phyloP scores from a whole-genome alignment of 306 rosid species.

The Begonia fuchsioides region DNA sequence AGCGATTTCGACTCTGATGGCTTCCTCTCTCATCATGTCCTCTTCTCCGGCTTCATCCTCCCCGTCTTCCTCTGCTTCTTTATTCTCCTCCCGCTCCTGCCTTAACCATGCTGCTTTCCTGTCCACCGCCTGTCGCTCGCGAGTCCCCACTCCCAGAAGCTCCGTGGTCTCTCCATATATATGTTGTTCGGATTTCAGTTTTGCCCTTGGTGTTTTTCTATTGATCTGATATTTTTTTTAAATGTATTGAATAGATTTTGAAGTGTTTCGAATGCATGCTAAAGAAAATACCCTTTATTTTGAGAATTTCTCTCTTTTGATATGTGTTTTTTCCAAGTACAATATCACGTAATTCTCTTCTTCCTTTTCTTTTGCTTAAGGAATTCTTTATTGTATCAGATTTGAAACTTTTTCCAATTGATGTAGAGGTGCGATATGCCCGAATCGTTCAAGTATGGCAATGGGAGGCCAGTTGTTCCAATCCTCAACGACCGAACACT shows the following conservation, averaged over 20 bases:
- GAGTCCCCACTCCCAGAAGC: slow-evolving; percentile 10
- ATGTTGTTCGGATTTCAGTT: too few relatives aligned
- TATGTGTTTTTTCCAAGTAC: too few relatives aligned
- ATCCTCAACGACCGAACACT: slow-evolving; percentile 50
- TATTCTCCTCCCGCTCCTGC: slow-evolving; percentile 16
- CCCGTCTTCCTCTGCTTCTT: slow-evolving; percentile 5
- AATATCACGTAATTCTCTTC: too few relatives aligned
- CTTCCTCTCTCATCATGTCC: slow-evolving; percentile 46
- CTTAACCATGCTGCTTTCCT: slow-evolving; percentile 11
- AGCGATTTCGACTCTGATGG: slow-evolving; percentile 6
- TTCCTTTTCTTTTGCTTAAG: too few relatives aligned
- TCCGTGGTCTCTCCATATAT: slow-evolving; percentile 20
- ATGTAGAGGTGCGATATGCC: slow-evolving; percentile 53
- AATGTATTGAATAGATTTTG: too few relatives aligned
- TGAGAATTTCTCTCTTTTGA: too few relatives aligned
- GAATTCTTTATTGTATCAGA: too few relatives aligned
- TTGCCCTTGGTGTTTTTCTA: too few relatives aligned
- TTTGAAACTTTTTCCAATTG: too few relatives aligned
- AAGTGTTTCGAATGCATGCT: too few relatives aligned
- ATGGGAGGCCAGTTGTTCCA: slow-evolving; percentile 66
- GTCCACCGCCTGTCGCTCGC: slow-evolving; percentile 12
- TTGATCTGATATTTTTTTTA: too few relatives aligned
- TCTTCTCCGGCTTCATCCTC: slow-evolving; percentile 17
- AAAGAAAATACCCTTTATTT: too few relatives aligned
- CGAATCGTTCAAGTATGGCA: slow-evolving; percentile 27